phyloP scores from a whole-genome alignment of 257 asterid genomes.

The Hygrophila difformis region DNA sequence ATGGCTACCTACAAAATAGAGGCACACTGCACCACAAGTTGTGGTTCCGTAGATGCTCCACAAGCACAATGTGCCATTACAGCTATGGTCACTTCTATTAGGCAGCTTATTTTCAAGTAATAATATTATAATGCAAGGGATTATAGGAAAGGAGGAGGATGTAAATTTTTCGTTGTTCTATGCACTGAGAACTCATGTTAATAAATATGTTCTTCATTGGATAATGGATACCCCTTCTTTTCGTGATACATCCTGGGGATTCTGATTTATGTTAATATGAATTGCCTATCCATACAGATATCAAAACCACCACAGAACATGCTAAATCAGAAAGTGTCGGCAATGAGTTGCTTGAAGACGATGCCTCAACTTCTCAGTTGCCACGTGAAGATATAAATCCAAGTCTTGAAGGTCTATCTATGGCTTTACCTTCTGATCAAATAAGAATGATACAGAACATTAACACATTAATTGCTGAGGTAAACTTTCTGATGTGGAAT shows the following conservation, averaged over 20 bases:
- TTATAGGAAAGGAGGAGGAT: too few relatives aligned
- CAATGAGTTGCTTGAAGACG: conserved; percentile 25
- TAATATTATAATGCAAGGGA: background rate
- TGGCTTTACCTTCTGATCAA: conserved; percentile 78
- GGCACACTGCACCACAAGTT: too few relatives aligned
- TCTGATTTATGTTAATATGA: conserved; percentile 18
- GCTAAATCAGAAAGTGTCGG: conserved; percentile 22
- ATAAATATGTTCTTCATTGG: too few relatives aligned
- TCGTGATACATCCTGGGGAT: too few relatives aligned
- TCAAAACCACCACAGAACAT: conserved; percentile 21
- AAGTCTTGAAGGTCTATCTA: conserved; percentile 38
- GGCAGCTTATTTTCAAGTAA: background rate
- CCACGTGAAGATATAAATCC: conserved; percentile 39
- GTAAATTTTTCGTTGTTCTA: too few relatives aligned
- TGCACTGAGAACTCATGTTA: background rate
- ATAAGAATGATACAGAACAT: conserved; percentile 74
- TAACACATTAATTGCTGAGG: conserved; percentile 76
- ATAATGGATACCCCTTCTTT: too few relatives aligned
- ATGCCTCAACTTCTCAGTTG: conserved; percentile 31
- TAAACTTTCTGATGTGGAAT: conserved; percentile 23
- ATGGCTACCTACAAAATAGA: too few relatives aligned
- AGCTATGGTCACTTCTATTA: conserved; percentile 8
- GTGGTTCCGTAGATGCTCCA: background rate
- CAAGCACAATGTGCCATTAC: too few relatives aligned
- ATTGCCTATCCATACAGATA: conserved; percentile 21